phyloP scores from a whole-genome alignment of 2,329 filamentous ascomycete species.

The Ophiostoma triangulosporum region DNA sequence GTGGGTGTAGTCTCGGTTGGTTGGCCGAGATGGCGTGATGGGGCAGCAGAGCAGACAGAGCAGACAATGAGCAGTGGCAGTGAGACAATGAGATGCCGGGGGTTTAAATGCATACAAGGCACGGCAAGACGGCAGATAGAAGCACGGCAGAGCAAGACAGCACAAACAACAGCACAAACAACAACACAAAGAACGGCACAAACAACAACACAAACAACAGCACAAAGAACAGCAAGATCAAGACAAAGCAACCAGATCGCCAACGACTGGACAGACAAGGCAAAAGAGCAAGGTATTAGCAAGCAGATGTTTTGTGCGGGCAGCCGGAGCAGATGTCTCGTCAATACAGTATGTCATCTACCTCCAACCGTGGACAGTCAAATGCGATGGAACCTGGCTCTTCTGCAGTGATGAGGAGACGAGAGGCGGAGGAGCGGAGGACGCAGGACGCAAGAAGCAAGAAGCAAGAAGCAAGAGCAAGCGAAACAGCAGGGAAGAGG shows the following conservation, averaged over 20 bases:
- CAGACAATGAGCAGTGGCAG: neutral
- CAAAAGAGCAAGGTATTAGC: neutral
- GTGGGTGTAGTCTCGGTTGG: neutral
- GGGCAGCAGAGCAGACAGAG: neutral
- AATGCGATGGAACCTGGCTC: neutral
- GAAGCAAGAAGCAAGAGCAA: neutral
- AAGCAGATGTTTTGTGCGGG: neutral
- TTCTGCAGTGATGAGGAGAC: neutral
- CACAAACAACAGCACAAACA: neutral
- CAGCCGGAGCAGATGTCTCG: neutral
- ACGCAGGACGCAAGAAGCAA: neutral
- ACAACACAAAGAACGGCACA: neutral
- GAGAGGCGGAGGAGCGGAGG: neutral
- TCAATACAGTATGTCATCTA: neutral
- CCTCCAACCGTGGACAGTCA: neutral
- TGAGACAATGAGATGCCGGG: neutral
- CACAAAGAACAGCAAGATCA: neutral
- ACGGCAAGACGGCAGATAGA: neutral
- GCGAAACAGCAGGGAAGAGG: neutral
- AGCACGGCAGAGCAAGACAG: neutral
- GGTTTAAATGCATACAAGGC: neutral
- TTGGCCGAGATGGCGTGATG: neutral
- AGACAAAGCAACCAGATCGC: neutral
- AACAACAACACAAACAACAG: neutral
- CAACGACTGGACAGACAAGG: too few relatives aligned